Evolutionary conservation across 768 basidiomycete genomes (phyloP), one percentile per base, ranked within the genome.

Genomic region (Lentinula sp.): DNA sequence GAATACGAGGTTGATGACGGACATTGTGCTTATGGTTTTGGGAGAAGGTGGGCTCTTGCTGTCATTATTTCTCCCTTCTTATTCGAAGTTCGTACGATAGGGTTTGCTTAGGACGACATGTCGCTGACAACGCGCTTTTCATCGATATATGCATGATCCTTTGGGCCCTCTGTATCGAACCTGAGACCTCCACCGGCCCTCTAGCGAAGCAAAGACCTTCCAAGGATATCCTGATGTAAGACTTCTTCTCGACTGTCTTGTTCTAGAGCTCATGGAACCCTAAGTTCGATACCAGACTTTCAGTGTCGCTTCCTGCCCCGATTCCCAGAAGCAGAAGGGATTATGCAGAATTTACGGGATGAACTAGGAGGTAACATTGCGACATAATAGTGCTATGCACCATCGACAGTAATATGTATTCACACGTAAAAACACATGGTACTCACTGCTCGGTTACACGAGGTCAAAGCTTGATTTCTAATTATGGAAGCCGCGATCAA

Each of bases 41-140:
- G 58, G 1, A 35, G 49, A 20, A 49, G 58, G 58, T 57, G 13
- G 6, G 6, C 42, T 28, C 28, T 3, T 28, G 28, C 28, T 28
- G 28, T 28, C 28, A 28, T 28, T 28, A 3, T 3, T 28, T 28
- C 3, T 28, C 28, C 3, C 28, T 28, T 3, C 28, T 28, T 3
- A 28, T 28, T 2, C 28, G 28, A 28, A 28, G 28, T 28, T 28
- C 28, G 28, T 23, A 48, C n/a, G 3, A 48, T 9, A 59, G 57
- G 35, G 16, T 41, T 15, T 60, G 59, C 18, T 20, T 60, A 9
- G 59, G 59, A 43, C 15, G 50, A 33, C 36, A 60, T 42, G 50
- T 60, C 28, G 59, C 49, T 10, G 48, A 60, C 8, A 60, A 60
- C 36, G 32, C 59, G 4, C 32, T 60, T 10, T 60, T 60, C 39